A percentile compares a stretch with the other conserved stretches of the same genome.
These are phyloP conservation scores for Aspergillus oerlinghausenensis DNA, from an alignment of 2,329 filamentous ascomycete species.

Conservation along the genomic window DNA sequence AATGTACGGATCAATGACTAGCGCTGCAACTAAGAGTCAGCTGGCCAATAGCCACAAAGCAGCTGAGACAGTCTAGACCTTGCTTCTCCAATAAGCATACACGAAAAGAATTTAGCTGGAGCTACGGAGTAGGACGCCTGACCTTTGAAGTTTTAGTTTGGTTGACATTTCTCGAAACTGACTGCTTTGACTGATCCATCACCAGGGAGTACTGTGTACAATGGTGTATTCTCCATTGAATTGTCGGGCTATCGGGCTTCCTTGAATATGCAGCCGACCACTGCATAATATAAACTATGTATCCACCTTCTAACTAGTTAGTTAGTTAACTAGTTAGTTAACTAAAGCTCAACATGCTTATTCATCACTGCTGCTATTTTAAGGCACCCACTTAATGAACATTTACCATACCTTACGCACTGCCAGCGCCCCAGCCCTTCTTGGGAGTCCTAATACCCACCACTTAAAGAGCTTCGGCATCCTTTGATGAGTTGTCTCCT, in stretches of 20 bases:
- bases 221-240: background rate
- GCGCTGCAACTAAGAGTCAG: background rate
- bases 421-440: background rate
- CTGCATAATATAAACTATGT: background rate
- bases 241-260: background rate
- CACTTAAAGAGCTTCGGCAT: background rate
- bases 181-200: background rate
- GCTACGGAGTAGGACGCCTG: background rate
- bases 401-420: background rate
- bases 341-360: background rate
- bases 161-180: background rate
- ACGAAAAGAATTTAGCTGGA: background rate
- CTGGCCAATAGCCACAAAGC: background rate
- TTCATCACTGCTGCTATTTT: background rate
- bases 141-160: background rate
- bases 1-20: background rate
- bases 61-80: background rate
- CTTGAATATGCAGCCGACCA: background rate
- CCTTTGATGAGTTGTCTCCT: background rate
- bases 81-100: background rate
- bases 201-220: background rate
- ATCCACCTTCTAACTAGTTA: too few relatives aligned
- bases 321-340: too few relatives aligned
- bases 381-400: background rate
- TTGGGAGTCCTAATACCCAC: background rate